Conservation (phyloP, 345 rosid species). For the Eucalyptus grandis region DNA sequence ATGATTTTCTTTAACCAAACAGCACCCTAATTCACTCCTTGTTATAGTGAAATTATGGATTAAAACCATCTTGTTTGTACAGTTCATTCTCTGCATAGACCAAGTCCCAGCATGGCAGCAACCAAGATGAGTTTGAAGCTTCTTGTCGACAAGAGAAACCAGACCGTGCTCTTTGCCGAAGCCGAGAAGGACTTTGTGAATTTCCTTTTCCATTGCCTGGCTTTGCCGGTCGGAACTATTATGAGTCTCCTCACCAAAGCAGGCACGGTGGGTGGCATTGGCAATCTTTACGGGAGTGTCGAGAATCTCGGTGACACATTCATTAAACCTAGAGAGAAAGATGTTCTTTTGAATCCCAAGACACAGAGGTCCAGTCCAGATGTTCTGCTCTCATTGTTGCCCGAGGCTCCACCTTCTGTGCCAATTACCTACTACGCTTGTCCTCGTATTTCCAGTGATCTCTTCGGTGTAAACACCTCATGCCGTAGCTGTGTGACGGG, state of each 20-base stretch:
- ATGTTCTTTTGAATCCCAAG: neutral
- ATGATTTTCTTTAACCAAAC: neutral
- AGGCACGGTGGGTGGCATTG: neutral
- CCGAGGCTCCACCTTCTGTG: neutral
- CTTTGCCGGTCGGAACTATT: slow-evolving; percentile 4
- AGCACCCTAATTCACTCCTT: neutral
- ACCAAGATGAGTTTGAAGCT: neutral
- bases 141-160: neutral
- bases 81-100: neutral
- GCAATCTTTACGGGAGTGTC: neutral
- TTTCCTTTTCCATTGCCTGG: neutral
- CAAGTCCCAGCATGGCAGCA: neutral
- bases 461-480: too few species aligned
- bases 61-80: neutral
- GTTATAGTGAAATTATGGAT: neutral
- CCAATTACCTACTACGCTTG: neutral
- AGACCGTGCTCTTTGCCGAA: neutral
- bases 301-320: neutral
- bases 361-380: neutral
- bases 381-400: neutral
- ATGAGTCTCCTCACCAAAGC: neutral
- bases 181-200: neutral
- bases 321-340: neutral
- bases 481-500: neutral
- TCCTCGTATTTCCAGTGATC: neutral